These are phyloP conservation scores for Neostapfia colusana DNA, from an alignment of 176 grass and related monocot species.

Conservation along the genomic window DNA sequence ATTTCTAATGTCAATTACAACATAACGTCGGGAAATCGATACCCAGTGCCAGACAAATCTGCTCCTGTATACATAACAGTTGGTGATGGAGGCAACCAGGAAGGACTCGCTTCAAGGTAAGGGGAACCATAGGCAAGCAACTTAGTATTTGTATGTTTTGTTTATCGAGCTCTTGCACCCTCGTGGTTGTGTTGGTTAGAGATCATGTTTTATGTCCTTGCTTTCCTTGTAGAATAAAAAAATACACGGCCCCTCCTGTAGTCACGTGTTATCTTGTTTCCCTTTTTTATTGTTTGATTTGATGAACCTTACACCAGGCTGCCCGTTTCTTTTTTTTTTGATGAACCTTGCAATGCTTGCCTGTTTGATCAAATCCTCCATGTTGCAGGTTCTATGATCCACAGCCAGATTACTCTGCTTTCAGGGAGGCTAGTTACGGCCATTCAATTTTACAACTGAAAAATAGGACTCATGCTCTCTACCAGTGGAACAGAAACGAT, in stretches of 20 bases:
- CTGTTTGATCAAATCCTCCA: conserved; percentile 2
- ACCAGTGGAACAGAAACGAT: conserved; percentile 90
- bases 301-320: neutral
- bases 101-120: conserved; percentile 87
- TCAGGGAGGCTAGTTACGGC: conserved; percentile 92
- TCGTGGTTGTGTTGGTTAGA: neutral
- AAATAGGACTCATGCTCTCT: conserved; percentile 88
- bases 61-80: conserved; percentile 90
- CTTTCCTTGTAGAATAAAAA: neutral
- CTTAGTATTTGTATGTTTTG: neutral
- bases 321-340: neutral
- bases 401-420: conserved; percentile 93
- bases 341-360: neutral
- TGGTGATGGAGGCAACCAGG: conserved; percentile 94
- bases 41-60: conserved; percentile 83
- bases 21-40: conserved; percentile 69
- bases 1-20: conserved; percentile 96
- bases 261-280: neutral
- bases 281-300: neutral
- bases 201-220: neutral
- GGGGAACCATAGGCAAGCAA: neutral
- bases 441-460: conserved; percentile 81
- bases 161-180: neutral
- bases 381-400: conserved; percentile 64
- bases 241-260: neutral